A percentile compares a stretch with the other conserved stretches of the same genome.
Conservation (phyloP, 305 asterid genomes). For the Fraxinus dipetala region DNA sequence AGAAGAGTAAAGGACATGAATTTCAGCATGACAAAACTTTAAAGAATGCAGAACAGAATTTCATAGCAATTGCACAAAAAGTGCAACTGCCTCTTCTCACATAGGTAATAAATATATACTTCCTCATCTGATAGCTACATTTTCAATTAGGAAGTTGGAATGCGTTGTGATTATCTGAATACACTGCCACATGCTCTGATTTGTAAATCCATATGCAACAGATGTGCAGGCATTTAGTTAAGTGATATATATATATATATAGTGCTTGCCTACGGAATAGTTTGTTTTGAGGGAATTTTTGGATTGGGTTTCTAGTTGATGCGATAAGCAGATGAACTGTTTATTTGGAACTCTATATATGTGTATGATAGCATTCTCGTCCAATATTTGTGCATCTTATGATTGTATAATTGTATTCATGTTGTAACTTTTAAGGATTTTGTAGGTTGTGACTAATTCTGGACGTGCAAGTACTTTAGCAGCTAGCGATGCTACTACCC, state of each 20-base stretch:
- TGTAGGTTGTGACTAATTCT: constrained; percentile 91
- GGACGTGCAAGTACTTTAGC: constrained; percentile 98
- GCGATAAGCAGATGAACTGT: not conserved
- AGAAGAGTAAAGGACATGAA: not conserved
- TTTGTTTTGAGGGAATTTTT: not conserved
- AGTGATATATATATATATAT: not conserved
- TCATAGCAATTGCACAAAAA: not conserved
- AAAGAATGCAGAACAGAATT: not conserved
- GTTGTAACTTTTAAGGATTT: not conserved
- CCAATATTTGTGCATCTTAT: not conserved
- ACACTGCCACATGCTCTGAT: not conserved
- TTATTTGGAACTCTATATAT: not conserved
- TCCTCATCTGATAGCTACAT: not conserved
- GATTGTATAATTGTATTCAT: not conserved
- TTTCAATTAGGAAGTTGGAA: not conserved
- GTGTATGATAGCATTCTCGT: not conserved
- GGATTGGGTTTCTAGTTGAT: not conserved
- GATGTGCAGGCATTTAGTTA: not conserved
- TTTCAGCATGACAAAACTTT: not conserved
- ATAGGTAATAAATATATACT: not conserved
- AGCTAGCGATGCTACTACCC: constrained; percentile 97
- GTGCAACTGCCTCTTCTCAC: not conserved
- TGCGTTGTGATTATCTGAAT: not conserved
- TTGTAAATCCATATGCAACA: not conserved
- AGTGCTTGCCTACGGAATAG: not conserved